Evolutionary conservation across 2,329 filamentous ascomycete genomes (phyloP).

Genomic region (Trichoderma aggressivum): DNA sequence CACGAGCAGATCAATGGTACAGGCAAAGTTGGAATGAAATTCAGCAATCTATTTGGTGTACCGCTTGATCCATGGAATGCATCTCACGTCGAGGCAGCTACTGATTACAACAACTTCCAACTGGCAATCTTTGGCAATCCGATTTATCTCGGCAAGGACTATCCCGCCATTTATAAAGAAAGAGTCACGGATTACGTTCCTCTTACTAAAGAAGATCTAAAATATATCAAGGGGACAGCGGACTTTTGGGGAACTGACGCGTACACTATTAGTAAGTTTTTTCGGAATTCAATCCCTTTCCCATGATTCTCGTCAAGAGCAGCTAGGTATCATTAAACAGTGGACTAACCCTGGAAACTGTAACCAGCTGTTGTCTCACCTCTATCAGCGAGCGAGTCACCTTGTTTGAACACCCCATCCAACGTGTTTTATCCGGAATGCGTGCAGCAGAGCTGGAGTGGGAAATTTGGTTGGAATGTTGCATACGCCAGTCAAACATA

Average conservation of each 20-base stretch:
- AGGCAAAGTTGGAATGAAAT: conserved; percentile 44
- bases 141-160: conserved; percentile 49
- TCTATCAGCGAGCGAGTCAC: conserved; percentile 28
- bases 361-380: conserved; percentile 20
- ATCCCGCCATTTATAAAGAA: conserved; percentile 45
- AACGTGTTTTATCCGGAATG: conserved; percentile 47
- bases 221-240: too few relatives aligned
- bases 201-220: too few relatives aligned
- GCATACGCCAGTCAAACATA: conserved; percentile 55
- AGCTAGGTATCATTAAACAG: too few relatives aligned
- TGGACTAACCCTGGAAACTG: too few relatives aligned
- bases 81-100: conserved; percentile 43
- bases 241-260: too few relatives aligned
- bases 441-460: conserved; percentile 45
- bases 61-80: conserved; percentile 40
- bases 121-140: conserved; percentile 52
- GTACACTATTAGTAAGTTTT: too few relatives aligned
- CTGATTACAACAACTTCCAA: conserved; percentile 46
- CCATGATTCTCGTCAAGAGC: too few relatives aligned
- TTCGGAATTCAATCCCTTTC: too few relatives aligned
- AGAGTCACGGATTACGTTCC: conserved; percentile 25
- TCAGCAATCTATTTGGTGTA: conserved; percentile 50
- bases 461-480: conserved; percentile 54
- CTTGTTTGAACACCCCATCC: neutral
- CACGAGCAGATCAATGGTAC: conserved; percentile 49